phyloP scores from a whole-genome alignment of 73 alveolate genomes.

The Paramecium tetraurelia region DNA sequence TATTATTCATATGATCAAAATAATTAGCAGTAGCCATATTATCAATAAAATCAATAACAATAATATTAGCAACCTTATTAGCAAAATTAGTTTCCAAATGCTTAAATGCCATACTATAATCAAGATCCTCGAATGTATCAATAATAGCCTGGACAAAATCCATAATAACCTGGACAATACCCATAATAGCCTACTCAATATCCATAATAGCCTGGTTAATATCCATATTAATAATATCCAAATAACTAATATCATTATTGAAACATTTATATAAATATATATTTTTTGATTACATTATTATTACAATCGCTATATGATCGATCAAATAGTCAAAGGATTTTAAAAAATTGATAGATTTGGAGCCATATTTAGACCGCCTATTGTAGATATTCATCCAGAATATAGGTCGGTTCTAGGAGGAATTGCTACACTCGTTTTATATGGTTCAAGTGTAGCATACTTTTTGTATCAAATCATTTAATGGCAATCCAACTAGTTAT shows the following conservation, averaged over 20 bases:
- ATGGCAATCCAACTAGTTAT: neutral
- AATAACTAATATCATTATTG: neutral
- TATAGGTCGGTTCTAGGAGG: constrained; percentile 11
- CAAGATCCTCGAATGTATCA: neutral
- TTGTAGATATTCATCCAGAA: neutral
- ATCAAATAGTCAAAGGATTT: neutral
- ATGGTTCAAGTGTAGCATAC: constrained; percentile 18
- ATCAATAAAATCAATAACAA: neutral
- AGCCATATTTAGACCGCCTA: neutral
- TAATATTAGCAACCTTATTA: neutral
- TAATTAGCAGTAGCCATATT: neutral
- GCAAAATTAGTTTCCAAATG: neutral
- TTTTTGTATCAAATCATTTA: neutral
- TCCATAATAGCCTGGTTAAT: neutral
- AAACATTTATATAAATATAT: neutral
- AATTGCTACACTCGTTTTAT: neutral
- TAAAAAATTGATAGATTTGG: constrained; percentile 11
- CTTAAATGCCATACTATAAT: neutral
- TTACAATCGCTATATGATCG: neutral
- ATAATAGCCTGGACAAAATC: neutral
- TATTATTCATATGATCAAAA: neutral
- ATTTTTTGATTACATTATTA: neutral
- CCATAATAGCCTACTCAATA: neutral
- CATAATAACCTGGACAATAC: neutral
- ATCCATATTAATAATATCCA: neutral